Evolutionary conservation across 2,329 filamentous ascomycete genomes (phyloP), one percentile per base, ranked within the genome.

Genomic region (Botrytis aclada): DNA sequence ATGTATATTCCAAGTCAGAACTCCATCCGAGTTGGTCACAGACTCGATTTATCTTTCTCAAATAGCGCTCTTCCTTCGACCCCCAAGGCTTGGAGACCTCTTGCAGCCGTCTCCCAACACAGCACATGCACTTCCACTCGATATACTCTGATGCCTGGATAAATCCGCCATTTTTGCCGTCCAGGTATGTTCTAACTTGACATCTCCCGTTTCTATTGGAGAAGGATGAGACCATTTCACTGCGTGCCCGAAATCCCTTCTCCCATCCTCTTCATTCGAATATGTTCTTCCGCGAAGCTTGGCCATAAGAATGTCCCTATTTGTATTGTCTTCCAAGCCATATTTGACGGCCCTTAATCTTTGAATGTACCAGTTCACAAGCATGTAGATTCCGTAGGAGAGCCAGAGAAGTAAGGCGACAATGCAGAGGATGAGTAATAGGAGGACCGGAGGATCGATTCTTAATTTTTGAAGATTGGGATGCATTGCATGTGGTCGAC

Each of bases 381-480:
- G 22, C 9, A 32, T 22, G n/a, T 67, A 67, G 8, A 32, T 14
- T 29, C 47, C 65, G 10, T 43, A 67, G 4, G 47, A 67, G 25
- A 67, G 65, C 65, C 65, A 67, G 20, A 67, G 65, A 12, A 56
- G 47, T 25, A 67, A 22, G 3, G 47, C 65, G 34, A 56, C n/a
- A 25, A 67, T 41, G 29, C 47, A 56, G 65, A 67, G 9, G 6
- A 56, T 56, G 10, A 67, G 65, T 41, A 67, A 3, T 8, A 67
- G 18, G 9, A 67, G 65, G n/a, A 67, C 37, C 1, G 65, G 65
- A 25, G 47, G n/a, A 37, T 67, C 65, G 10, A 67, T 67, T 41
- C 65, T 67, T 32, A 67, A 47, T n/a, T 67, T 67, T 41, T 56
- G 65, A 12, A 41, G 47, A n/a, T 56, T 67, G 34, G 65, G 65